Percentiles rank a stretch among this genome's conserved stretches.
Evolutionary conservation across 2,329 filamentous ascomycete genomes (phyloP).

Genomic region (Claviceps cyperi): DNA sequence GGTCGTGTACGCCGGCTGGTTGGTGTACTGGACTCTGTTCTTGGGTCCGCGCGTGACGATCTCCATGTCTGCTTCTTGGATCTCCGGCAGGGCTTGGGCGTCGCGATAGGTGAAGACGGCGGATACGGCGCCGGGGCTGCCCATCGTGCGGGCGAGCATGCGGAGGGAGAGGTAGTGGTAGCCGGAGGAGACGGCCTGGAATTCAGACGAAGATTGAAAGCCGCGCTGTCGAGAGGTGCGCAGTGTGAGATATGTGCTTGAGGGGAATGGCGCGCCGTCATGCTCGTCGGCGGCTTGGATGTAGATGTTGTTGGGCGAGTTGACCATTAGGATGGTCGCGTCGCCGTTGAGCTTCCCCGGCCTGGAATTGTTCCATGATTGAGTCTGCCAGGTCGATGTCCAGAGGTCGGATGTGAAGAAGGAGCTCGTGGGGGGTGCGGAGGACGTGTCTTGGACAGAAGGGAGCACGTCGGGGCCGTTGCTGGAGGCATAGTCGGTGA

Average conservation of each 20-base stretch:
- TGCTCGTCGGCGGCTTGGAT: conserved; percentile 20
- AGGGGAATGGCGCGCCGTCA: neutral
- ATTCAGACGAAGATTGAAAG: conserved; percentile 35
- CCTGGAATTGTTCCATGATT: conserved; percentile 24
- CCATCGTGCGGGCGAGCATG: conserved; percentile 35
- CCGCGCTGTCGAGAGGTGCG: conserved; percentile 27
- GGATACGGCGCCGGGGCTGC: conserved; percentile 33
- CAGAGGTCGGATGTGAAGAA: conserved; percentile 25
- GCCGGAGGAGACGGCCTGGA: conserved; percentile 21
- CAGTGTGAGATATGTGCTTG: conserved; percentile 31
- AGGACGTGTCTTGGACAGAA: conserved; percentile 15
- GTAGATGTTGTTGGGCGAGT: conserved; percentile 31
- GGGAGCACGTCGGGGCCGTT: conserved; percentile 18
- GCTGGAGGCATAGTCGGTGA: conserved; percentile 21
- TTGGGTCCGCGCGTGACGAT: conserved; percentile 32
- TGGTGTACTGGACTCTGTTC: conserved; percentile 39
- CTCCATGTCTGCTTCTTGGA: conserved; percentile 30
- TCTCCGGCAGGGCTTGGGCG: conserved; percentile 18
- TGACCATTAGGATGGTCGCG: conserved; percentile 22
- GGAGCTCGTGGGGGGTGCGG: conserved; percentile 16
- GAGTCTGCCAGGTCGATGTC: conserved; percentile 23
- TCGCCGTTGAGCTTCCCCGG: conserved; percentile 1
- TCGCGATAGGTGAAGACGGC: conserved; percentile 39
- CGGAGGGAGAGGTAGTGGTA: conserved; percentile 25
- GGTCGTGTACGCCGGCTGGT: conserved; percentile 37